Evolutionary conservation across 345 rosid genomes (phyloP).

Genomic region (Dovyalis caffra): DNA sequence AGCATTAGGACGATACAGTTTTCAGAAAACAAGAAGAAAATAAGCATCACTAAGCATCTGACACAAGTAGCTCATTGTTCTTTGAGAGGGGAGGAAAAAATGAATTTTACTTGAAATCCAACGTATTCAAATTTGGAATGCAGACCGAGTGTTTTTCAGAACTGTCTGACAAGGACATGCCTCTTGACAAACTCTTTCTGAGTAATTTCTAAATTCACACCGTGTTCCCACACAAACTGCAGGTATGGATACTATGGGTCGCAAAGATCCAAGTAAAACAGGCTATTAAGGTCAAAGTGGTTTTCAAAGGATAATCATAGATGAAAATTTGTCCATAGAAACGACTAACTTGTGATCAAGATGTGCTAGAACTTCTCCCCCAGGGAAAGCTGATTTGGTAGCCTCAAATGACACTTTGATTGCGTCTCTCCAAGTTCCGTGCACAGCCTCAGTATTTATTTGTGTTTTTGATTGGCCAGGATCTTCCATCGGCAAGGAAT

Average conservation of each 20-base stretch:
- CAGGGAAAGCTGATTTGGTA: slow-evolving; percentile 76
- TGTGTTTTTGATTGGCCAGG: slow-evolving; percentile 43
- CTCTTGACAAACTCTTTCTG: neutral
- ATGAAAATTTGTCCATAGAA: neutral
- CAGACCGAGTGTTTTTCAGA: neutral
- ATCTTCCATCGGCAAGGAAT: slow-evolving; percentile 87
- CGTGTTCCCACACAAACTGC: neutral
- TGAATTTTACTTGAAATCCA: neutral
- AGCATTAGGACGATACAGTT: neutral
- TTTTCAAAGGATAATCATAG: neutral
- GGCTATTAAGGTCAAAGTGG: neutral
- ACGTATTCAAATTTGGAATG: neutral
- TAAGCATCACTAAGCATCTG: neutral
- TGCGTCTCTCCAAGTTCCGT: slow-evolving; percentile 80
- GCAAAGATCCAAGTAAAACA: neutral
- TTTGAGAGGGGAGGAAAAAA: neutral
- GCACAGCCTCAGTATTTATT: slow-evolving; percentile 35
- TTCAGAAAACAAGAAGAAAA: neutral
- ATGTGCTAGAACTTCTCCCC: slow-evolving; percentile 83
- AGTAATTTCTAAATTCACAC: neutral
- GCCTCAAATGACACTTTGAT: slow-evolving; percentile 77
- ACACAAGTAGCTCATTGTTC: neutral
- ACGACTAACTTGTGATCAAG: slow-evolving; percentile 75
- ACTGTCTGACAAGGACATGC: neutral
- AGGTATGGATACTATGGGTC: neutral